Evolutionary conservation across 352 stramenopile genomes (phyloP), one percentile per base, ranked within the genome.

Genomic region (Globisporangium carolinianum): DNA sequence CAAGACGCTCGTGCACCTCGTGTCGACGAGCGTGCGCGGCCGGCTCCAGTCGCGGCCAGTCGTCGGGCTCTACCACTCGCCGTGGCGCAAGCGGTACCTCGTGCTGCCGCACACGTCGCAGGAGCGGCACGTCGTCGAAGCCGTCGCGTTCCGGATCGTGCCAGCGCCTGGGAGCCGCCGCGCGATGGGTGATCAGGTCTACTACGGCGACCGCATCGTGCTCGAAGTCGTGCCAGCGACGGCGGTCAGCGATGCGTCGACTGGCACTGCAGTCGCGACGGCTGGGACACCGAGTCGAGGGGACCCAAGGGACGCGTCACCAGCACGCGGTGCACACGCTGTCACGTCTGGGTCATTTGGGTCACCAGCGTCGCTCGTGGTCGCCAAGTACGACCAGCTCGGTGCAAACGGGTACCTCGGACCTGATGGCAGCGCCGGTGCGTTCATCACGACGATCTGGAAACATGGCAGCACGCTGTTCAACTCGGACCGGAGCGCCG

Each of bases 401-500:
- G 82, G 82, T 9, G 82, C 82, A 5, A 86, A 69, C 51, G 84
- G 84, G 3, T 94, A 94, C 59, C 61, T 94, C 14, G 84, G 84
- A n/a, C 80, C 79, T 0, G 84, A 94, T 62, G 84, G 84, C 3
- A 75, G 67, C 42, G 84, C 81, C 32, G 84, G 84, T 3, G 55
- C 68, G 1, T 92, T 92, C 55, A 75, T 92, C 57, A 92, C 82
- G n/a, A 84, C 79, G 5, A 87, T 94, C 41, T 94, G 82, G 82
- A 89, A 90, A 47, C 75, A 91, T 48, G 82, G 82, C 18, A 90
- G 73, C 35, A 86, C 73, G 7, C 85, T 89, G 59, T 91, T 94
- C 57, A 94, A 94, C 51, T 89, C 80, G 6, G 82, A 91, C 41
- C 79, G 84, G 18, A 88, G 73, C 38, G 71, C 79, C 8, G 82